These are phyloP conservation scores for Puccinia novopanici DNA, from an alignment of 1,284 basidiomycete species.

Conservation along the genomic window DNA sequence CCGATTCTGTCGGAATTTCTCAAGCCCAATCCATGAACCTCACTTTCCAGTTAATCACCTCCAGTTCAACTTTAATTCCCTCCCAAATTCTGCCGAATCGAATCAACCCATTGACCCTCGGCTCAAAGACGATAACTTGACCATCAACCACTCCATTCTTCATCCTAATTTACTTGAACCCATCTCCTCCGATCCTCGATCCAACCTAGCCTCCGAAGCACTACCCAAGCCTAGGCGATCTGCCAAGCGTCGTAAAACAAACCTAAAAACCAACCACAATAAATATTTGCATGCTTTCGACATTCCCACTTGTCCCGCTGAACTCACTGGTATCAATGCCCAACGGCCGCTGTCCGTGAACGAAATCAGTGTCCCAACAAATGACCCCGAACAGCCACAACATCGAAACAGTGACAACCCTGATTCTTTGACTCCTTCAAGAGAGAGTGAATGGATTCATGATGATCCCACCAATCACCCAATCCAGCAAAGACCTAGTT, in stretches of 20 bases:
- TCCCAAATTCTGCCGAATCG: not conserved
- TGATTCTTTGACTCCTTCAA: not conserved
- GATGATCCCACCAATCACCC: not conserved
- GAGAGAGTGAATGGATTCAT: not conserved
- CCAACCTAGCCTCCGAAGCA: not conserved
- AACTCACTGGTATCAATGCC: not conserved
- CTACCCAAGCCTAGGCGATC: not conserved
- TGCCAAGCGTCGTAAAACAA: constrained; percentile 1
- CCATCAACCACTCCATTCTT: not conserved
- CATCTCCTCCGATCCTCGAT: not conserved
- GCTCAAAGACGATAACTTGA: not conserved
- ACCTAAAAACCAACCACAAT: constrained; percentile 2
- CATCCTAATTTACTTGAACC: not conserved
- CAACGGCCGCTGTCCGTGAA: not conserved
- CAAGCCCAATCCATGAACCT: not conserved
- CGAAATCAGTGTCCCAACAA: not conserved
- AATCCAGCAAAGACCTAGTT: not conserved
- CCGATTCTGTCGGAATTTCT: constrained; percentile 5
- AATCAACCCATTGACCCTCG: constrained; percentile 2
- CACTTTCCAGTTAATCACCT: not conserved
- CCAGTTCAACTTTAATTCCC: not conserved
- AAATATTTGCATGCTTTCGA: not conserved
- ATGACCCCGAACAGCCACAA: not conserved
- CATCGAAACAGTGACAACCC: not conserved
- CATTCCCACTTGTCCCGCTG: not conserved